phyloP scores from a whole-genome alignment of 768 basidiomycete species.

The Leucocoprinus leucothites region DNA sequence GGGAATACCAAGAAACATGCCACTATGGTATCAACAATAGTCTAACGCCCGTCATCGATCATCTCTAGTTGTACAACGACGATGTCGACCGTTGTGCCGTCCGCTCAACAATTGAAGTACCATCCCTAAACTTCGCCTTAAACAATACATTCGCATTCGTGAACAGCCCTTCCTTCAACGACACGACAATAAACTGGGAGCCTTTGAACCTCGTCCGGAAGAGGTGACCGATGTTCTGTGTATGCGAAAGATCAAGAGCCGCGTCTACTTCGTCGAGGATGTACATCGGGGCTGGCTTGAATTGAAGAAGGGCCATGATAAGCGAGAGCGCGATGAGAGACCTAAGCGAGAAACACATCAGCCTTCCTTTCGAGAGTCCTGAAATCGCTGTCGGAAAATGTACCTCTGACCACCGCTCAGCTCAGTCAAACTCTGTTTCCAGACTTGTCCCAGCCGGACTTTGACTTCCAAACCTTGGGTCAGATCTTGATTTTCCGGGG shows the following conservation, averaged over 20 bases:
- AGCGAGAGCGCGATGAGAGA: slow-evolving; percentile 96
- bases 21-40: not conserved
- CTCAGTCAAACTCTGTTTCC: slow-evolving; percentile 98
- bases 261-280: slow-evolving; percentile 99
- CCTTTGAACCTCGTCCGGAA: slow-evolving; percentile 98
- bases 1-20: not conserved
- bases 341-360: slow-evolving; percentile 35
- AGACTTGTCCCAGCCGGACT: slow-evolving; percentile 89
- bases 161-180: slow-evolving; percentile 94
- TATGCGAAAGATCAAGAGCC: slow-evolving; percentile 92
- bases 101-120: slow-evolving; percentile 86
- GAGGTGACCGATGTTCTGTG: slow-evolving; percentile 97
- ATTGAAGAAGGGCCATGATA: slow-evolving; percentile 98
- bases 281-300: slow-evolving; percentile 99
- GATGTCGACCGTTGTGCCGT: slow-evolving; percentile 67
- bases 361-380: too few species aligned
- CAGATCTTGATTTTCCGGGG: slow-evolving; percentile 90
- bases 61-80: slow-evolving; percentile 36
- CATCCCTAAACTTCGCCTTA: slow-evolving; percentile 89
- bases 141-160: slow-evolving; percentile 97
- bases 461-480: slow-evolving; percentile 98
- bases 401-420: slow-evolving; percentile 96
- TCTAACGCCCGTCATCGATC: slow-evolving; percentile 20
- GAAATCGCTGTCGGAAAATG: slow-evolving; percentile 19
- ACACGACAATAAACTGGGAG: slow-evolving; percentile 97